Evolutionary conservation across 2,329 filamentous ascomycete genomes (phyloP).

Genomic region (Cytospora piceicola): DNA sequence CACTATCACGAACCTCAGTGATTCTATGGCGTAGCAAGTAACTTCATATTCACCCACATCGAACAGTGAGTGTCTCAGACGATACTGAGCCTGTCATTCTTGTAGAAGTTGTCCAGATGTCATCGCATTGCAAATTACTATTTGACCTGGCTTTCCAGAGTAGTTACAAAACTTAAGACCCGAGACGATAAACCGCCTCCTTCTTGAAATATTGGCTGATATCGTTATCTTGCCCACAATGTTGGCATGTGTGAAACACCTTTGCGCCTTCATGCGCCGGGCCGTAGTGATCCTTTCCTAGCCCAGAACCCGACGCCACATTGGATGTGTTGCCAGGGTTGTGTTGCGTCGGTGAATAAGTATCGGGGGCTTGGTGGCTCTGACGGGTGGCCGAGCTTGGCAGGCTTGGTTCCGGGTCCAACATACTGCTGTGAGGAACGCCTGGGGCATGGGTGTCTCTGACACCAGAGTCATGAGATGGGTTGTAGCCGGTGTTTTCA

Average conservation of each 20-base stretch:
- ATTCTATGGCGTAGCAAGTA: too few species aligned
- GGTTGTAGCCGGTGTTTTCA: constrained; percentile 13
- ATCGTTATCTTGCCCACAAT: constrained; percentile 33
- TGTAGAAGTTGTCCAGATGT: neutral
- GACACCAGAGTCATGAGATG: neutral
- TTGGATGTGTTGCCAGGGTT: constrained; percentile 1
- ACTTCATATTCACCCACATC: too few species aligned
- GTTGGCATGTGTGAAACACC: constrained; percentile 33
- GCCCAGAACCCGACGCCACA: neutral
- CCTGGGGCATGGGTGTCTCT: constrained; percentile 13
- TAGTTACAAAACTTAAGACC: neutral
- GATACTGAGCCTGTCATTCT: neutral
- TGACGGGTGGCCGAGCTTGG: constrained; percentile 2
- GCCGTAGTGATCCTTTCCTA: constrained; percentile 30
- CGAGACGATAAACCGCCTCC: constrained; percentile 34
- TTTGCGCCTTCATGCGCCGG: constrained; percentile 33
- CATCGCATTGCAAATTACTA: constrained; percentile 9
- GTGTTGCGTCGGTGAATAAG: neutral
- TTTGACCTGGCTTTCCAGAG: neutral
- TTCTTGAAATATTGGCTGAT: constrained; percentile 35
- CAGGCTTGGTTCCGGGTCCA: constrained; percentile 26
- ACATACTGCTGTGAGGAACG: constrained; percentile 24
- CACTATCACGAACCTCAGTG: too few species aligned
- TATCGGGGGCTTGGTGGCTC: neutral
- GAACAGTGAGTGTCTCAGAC: too few species aligned